phyloP scores from a whole-genome alignment of 2,329 filamentous ascomycete genomes.

The Parafenestella ontariensis region DNA sequence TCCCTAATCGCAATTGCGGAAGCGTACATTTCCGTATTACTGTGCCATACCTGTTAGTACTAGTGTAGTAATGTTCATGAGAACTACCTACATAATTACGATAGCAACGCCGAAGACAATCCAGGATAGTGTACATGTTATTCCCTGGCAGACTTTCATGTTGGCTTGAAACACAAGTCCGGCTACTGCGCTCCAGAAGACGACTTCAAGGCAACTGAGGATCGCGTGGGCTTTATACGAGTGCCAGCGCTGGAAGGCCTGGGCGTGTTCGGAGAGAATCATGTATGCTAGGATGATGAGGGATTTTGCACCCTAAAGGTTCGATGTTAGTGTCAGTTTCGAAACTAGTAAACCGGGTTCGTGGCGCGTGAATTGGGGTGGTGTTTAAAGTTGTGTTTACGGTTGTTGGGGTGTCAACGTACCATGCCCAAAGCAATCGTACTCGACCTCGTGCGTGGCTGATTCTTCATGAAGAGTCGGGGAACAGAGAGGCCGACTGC shows the following conservation, averaged over 20 bases:
- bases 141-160: slow-evolving; percentile 19
- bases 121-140: slow-evolving; percentile 28
- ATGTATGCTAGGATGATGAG: slow-evolving; percentile 53
- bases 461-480: slow-evolving; percentile 29
- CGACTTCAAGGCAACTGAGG: slow-evolving; percentile 51
- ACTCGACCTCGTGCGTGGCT: slow-evolving; percentile 24
- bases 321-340: too few relatives aligned
- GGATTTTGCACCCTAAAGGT: slow-evolving; percentile 52
- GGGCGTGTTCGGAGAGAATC: slow-evolving; percentile 48
- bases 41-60: slow-evolving; percentile 6
- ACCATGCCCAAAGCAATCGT: slow-evolving; percentile 35
- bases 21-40: slow-evolving; percentile 1
- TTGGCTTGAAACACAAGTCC: slow-evolving; percentile 36
- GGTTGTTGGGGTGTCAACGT: not conserved
- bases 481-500: slow-evolving; percentile 23
- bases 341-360: too few relatives aligned
- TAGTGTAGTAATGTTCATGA: not conserved
- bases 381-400: not conserved
- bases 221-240: slow-evolving; percentile 53
- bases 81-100: too few relatives aligned
- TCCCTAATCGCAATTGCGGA: slow-evolving; percentile 15
- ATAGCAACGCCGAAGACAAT: slow-evolving; percentile 23
- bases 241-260: slow-evolving; percentile 44
- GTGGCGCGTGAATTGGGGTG: too few relatives aligned
- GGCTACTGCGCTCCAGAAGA: slow-evolving; percentile 53